Evolutionary conservation across 129 eudicot species (phyloP), one percentile per base, ranked within the genome.

Genomic region (Kitagawia praeruptora): DNA sequence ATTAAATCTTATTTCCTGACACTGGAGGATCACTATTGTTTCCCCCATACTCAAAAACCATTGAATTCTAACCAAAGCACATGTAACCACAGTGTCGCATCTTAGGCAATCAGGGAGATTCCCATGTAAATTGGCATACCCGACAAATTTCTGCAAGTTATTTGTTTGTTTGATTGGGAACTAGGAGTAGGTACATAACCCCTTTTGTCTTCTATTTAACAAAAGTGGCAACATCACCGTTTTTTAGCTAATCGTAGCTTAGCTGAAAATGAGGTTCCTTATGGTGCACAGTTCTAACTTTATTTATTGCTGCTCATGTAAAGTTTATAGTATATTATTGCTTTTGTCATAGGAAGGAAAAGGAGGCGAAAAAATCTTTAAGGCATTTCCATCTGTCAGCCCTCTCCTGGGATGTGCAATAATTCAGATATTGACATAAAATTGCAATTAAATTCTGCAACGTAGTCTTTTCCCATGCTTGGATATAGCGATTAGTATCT

Each of bases 221-320:
- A 78, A 48, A 82, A 71, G 58, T 63, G 77, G 75, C 44, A 79
- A 82, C 42, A 10, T 16, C n/a, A 4, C 21, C 34, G 83, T 81
- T 78, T 56, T 48, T 31, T 86, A 80, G 76, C 45, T n/a, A 34
- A 44, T 86, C n/a, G 89, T 83, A 74, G 77, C 81, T 44, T 86
- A 72, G 89, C 82, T 83, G 12, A 80, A 78, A 71, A 72, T 77
- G 73, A 77, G 75, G 79, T 80, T 80, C 48, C 82, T 39, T 4
- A 7, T 23, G 45, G 11, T 70, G 23, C 46, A 34, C 23, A 19
- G 27, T 2, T 38, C 23, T 16, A 38, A 34, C 18, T 34, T 16
- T 67, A 38, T 70, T 18, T 40, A 14, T 38, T 70, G 5, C 21
- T 16, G 74, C 74, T 70, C 41, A 71, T 19, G 21, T 40, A 71